Evolutionary conservation across 306 rosid species (phyloP).

Genomic region (Gillenia trifoliata): DNA sequence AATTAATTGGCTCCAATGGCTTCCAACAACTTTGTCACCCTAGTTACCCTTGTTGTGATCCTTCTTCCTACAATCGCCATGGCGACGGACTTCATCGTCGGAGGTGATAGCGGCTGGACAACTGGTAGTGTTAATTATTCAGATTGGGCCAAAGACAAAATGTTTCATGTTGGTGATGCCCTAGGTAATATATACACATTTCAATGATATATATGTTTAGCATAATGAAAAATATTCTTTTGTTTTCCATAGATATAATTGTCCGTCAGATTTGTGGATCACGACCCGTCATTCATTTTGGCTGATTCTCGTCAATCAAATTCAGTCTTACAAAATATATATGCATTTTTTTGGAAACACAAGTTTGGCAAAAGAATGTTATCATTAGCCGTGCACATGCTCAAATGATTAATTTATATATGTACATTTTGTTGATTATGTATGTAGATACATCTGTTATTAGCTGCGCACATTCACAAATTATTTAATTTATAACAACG

Average conservation of each 20-base stretch:
- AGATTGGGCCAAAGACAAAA: constrained; percentile 21
- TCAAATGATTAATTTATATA: neutral
- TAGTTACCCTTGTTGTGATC: neutral
- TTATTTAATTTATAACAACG: neutral
- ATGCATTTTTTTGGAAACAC: too few relatives aligned
- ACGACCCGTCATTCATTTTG: too few relatives aligned
- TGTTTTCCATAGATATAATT: neutral
- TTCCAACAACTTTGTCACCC: neutral
- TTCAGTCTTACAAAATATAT: too few relatives aligned
- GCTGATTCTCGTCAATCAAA: too few relatives aligned
- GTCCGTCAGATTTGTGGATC: too few relatives aligned
- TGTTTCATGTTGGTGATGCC: constrained; percentile 20
- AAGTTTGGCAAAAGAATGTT: too few relatives aligned
- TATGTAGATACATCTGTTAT: too few relatives aligned
- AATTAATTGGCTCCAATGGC: neutral
- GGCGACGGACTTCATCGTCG: constrained; percentile 12
- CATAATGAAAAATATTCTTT: neutral
- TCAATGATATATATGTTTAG: neutral
- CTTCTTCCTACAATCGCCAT: constrained; percentile 9
- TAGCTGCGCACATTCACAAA: neutral
- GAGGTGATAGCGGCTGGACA: constrained; percentile 16
- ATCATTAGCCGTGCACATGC: too few relatives aligned
- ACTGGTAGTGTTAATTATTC: constrained; percentile 3
- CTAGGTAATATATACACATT: constrained; percentile 8
- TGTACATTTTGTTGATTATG: too few relatives aligned